Conservation (phyloP, 768 basidiomycete species). For the Suillus sp. region DNA sequence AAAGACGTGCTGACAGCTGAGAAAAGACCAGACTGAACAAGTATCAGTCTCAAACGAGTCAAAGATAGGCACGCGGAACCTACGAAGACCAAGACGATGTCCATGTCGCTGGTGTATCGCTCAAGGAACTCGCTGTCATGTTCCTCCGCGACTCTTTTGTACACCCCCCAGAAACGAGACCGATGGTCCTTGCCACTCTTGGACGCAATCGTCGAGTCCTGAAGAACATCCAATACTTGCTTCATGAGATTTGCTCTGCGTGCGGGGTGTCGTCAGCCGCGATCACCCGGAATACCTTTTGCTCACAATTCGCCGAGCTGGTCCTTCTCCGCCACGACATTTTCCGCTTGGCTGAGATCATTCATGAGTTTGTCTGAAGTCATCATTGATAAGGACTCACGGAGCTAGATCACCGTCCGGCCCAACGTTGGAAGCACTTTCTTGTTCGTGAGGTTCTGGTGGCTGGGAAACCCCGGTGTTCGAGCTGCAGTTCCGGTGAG, state of each 20-base stretch:
- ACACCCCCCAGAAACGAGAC: slow-evolving; percentile 18
- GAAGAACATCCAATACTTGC: neutral
- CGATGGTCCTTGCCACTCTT: neutral
- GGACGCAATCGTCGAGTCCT: neutral
- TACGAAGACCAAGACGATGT: slow-evolving; percentile 26
- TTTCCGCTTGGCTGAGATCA: neutral
- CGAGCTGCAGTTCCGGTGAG: neutral
- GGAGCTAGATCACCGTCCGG: neutral
- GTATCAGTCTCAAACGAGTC: neutral
- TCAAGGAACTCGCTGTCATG: slow-evolving; percentile 22
- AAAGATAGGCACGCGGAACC: neutral
- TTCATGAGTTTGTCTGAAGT: neutral
- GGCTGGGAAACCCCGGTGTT: neutral
- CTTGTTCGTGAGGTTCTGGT: neutral
- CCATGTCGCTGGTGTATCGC: slow-evolving; percentile 19
- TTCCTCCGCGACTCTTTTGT: slow-evolving; percentile 17
- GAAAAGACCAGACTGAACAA: slow-evolving; percentile 19
- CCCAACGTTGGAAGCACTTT: neutral
- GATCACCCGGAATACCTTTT: neutral
- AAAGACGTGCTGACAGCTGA: slow-evolving; percentile 19
- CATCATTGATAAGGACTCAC: neutral
- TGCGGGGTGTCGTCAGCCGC: neutral
- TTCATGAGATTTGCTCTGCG: neutral
- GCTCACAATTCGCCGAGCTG: neutral
- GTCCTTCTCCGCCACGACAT: neutral